A percentile compares a stretch with the other conserved stretches of the same genome.
phyloP scores from a whole-genome alignment of 2,329 filamentous ascomycete genomes.

The Nigrograna mackinnonii region DNA sequence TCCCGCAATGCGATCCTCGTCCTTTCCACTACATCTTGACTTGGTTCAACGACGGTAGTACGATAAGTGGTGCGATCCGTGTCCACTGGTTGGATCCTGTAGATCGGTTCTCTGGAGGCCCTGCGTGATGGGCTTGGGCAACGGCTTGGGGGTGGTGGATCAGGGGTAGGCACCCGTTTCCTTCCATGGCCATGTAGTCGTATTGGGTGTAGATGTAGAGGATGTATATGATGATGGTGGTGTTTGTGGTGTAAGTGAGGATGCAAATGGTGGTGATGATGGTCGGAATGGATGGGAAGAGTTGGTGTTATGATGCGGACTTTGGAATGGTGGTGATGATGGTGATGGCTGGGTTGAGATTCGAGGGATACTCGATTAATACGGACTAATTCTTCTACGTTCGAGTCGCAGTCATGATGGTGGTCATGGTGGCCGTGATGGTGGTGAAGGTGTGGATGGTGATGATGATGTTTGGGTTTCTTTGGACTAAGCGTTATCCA shows the following conservation, averaged over 20 bases:
- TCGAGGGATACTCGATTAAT: constrained; percentile 4
- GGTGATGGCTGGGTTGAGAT: constrained; percentile 3
- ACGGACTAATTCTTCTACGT: neutral
- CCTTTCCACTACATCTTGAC: constrained; percentile 19
- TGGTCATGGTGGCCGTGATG: neutral
- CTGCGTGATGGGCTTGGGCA: neutral
- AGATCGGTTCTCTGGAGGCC: neutral
- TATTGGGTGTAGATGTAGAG: constrained; percentile 3
- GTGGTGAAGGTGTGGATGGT: neutral
- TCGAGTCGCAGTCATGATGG: too few species aligned
- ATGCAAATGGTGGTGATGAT: constrained; percentile 3
- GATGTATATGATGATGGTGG: constrained; percentile 1
- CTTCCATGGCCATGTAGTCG: constrained; percentile 24
- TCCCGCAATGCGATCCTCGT: constrained; percentile 27
- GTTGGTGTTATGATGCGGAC: constrained; percentile 2
- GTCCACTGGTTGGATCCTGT: neutral
- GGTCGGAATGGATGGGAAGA: constrained; percentile 2
- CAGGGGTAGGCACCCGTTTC: constrained; percentile 9
- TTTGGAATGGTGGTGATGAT: neutral
- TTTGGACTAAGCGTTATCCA: constrained; percentile 8
- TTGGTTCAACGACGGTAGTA: constrained; percentile 30
- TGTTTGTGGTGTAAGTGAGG: constrained; percentile 13
- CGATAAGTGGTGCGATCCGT: constrained; percentile 18
- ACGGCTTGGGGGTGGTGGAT: neutral
- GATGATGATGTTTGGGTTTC: constrained; percentile 1